Evolutionary conservation across 768 basidiomycete species (phyloP).

Genomic region (Kondoa malvinella): DNA sequence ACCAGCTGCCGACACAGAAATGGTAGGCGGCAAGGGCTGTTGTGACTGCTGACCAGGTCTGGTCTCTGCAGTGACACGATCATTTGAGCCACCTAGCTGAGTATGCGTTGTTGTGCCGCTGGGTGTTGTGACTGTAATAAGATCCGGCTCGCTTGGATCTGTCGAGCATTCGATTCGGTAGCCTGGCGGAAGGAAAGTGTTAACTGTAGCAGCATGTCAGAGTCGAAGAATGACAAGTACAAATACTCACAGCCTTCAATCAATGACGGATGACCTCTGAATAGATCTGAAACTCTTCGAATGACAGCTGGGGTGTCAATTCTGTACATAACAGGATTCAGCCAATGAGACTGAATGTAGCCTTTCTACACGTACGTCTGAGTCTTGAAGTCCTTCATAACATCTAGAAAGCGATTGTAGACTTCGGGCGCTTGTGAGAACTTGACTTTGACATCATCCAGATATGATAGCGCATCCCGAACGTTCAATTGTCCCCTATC

Average conservation of each 20-base stretch:
- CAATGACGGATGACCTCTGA: constrained; percentile 71
- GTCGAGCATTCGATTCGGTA: constrained; percentile 62
- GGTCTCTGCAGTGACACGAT: constrained; percentile 11
- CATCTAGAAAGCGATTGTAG: constrained; percentile 37
- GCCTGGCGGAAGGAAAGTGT: constrained; percentile 76
- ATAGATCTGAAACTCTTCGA: constrained; percentile 78
- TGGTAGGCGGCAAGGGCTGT: too few species aligned
- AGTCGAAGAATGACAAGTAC: background rate
- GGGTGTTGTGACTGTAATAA: constrained; percentile 33
- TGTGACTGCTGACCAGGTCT: constrained; percentile 14
- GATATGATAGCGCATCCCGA: constrained; percentile 29
- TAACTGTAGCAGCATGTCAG: background rate
- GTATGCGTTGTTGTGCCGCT: constrained; percentile 28
- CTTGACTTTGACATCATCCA: constrained; percentile 29
- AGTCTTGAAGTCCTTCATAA: constrained; percentile 99
- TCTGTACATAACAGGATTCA: constrained; percentile 35
- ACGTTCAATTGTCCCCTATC: constrained; percentile 9
- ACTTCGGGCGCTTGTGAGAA: constrained; percentile 26
- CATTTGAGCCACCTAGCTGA: constrained; percentile 17
- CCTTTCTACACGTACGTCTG: constrained; percentile 39
- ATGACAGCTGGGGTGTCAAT: constrained; percentile 98
- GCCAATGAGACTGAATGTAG: background rate
- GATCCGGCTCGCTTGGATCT: constrained; percentile 8
- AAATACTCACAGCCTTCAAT: constrained; percentile 42
- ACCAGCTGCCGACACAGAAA: background rate